Base-by-base conservation (phyloP, 2,329 filamentous ascomycete genomes). In the Colletotrichum sp. region DNA sequence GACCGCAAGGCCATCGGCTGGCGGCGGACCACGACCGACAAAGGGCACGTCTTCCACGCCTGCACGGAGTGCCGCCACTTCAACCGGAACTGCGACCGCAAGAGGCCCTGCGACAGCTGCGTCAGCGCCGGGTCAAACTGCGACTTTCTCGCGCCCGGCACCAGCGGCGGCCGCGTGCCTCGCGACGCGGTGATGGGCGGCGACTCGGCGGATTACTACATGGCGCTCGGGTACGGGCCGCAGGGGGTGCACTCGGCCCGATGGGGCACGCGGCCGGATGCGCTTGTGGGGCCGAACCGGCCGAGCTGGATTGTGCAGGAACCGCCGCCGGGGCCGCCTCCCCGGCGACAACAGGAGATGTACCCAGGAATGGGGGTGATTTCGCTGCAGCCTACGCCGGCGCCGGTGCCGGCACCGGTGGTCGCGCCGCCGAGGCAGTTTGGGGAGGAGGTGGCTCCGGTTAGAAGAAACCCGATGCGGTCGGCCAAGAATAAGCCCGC, bases 91-190 rank as follows among this genome's bases (percentile, higher is more conserved):
- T 86, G 85, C 73, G 85, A 86, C 64, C 81, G 82, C 2, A 83
- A 84, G 69, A 80, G 84, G 24, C 85, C 85, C 2, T 86, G 85
- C 71, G 83, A 86, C 67, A 83, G 80, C 6, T 86, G 85, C 78
- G 71, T 77, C 13, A 24, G 68, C 9, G 39, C 72, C 24, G 77
- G 70, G 2, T 34, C 59, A 4, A 73, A 79, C 10, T 80, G 79
- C 18, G 77, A 80, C 16, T 26, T n/a, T 8, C 79, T 49, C 21
- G n/a, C 36, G 4, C 21, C 12, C 8, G 24, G 26, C 26, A 28
- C 44, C 26, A 52, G 44, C 44, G 12, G n/a, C 6, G 44, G 44
- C 2, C n/a, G 44, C 10, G 1, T 52, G 1, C 44, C 44, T n/a
- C 44, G 44, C 34, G 74, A 73, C 7, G 71, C 67, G n/a, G 52